Evolutionary conservation across 768 basidiomycete species (phyloP), one percentile per base, ranked within the genome.

Genomic region (Cystofilobasidium capitatum): DNA sequence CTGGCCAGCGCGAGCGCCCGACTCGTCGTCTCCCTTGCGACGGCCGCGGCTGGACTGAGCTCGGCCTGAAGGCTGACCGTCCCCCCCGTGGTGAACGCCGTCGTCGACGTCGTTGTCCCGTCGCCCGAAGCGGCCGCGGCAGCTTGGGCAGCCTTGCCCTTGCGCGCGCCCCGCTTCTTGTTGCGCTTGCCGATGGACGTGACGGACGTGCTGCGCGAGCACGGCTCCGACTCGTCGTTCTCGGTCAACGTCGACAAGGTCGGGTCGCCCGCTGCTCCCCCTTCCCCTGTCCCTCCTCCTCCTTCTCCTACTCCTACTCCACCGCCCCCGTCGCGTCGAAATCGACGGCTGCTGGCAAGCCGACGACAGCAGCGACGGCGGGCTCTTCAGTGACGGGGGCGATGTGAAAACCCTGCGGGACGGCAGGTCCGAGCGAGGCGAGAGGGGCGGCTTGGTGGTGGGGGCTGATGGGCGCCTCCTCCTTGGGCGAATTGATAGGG

Each of bases 121-220:
- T 64, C 35, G 24, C 73, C 74, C n/a, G 77, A 71, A 22, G 75
- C 74, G 16, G 76, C 75, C 2, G 73, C 69, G 26, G 77, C 77
- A 20, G 74, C 76, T 47, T 74, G 73, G 16, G 73, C 87, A 83
- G 76, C 74, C 78, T 88, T 89, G 73, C 87, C 87, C 79, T 89
- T 92, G 62, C 92, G 82, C 2, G 86, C 84, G 45, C 91, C 91
- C 60, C 91, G 82, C 77, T 89, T 92, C 66, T 89, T n/a, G n/a
- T n/a, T 83, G 33, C 89, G 82, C 78, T 86, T 91, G 75, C 17
- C 51, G 10, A 20, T 42, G 16, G 58, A 49, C 14, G 83, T 85
- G 54, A 83, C 87, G 57, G 88, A 88, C 14, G 86, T 79, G 14
- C 85, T 84, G 61, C 86, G 81, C 64, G 85, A 83, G 70, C 81